A percentile compares a stretch with the other conserved stretches of the same genome.
Conservation (phyloP, 495 filamentous ascomycete genomes). For the Xylaria intraflava region DNA sequence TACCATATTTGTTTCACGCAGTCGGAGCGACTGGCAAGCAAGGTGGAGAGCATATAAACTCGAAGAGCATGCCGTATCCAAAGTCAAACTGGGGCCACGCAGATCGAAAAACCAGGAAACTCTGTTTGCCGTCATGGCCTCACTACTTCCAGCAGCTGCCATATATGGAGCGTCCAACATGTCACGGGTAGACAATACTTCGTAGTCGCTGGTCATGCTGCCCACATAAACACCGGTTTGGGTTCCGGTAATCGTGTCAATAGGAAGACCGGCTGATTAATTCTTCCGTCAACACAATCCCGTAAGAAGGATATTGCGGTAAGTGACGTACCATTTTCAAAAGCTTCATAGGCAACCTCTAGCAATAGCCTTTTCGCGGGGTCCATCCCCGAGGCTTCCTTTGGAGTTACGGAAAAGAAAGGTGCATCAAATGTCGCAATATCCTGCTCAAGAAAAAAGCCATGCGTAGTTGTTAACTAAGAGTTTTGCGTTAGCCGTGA, state of each 20-base stretch:
- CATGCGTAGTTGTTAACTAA: constrained; percentile 32
- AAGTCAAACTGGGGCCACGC: constrained; percentile 52
- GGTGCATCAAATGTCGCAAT: constrained; percentile 38
- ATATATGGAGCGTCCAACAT: constrained; percentile 26
- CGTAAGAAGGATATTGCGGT: neutral
- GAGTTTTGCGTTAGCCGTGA: neutral
- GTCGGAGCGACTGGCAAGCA: constrained; percentile 68
- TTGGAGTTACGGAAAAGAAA: constrained; percentile 42
- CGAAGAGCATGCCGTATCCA: constrained; percentile 82
- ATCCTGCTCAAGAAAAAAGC: constrained; percentile 48
- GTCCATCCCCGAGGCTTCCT: constrained; percentile 43
- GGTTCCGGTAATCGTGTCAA: constrained; percentile 33
- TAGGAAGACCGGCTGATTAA: constrained; percentile 33
- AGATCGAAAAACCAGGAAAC: constrained; percentile 46
- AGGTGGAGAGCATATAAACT: constrained; percentile 53
- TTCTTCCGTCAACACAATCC: neutral
- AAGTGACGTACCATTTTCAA: constrained; percentile 41
- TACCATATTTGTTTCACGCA: constrained; percentile 32
- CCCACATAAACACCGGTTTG: constrained; percentile 38
- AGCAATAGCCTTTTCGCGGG: constrained; percentile 32
- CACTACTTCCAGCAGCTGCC: constrained; percentile 34
- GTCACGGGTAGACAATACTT: constrained; percentile 26
- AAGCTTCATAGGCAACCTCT: constrained; percentile 46
- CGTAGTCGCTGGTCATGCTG: constrained; percentile 31
- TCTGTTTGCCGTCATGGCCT: constrained; percentile 49